Percentiles rank a stretch among this genome's conserved stretches.
These are phyloP conservation scores for Cucurbita ficifolia DNA, from an alignment of 306 rosid genomes.

Conservation along the genomic window DNA sequence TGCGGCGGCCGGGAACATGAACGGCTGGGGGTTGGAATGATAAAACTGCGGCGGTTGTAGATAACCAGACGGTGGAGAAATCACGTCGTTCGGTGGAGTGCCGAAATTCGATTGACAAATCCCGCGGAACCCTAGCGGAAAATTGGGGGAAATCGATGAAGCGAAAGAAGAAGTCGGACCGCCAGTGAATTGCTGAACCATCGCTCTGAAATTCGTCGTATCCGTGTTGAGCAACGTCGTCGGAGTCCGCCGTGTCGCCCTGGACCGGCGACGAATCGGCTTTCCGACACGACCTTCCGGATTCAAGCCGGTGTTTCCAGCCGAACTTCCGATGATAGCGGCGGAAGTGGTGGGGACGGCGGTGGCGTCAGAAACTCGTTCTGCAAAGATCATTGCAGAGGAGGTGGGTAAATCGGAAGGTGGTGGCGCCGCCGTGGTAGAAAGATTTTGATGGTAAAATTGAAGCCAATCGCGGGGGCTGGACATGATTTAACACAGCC, in stretches of 20 bases:
- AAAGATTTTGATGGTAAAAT: background rate
- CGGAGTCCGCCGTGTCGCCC: slow-evolving; percentile 10
- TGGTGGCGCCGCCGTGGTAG: background rate
- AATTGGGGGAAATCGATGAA: background rate
- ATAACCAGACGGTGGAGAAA: background rate
- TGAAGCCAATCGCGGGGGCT: background rate
- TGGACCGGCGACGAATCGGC: slow-evolving; percentile 5
- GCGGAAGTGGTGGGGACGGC: background rate
- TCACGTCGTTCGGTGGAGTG: background rate
- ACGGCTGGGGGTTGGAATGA: background rate
- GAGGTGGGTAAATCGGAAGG: background rate
- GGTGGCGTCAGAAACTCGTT: background rate
- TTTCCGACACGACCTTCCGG: background rate
- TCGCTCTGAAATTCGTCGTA: slow-evolving; percentile 11
- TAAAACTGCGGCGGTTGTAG: background rate
- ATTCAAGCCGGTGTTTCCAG: background rate
- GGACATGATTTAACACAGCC: background rate
- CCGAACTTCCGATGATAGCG: background rate
- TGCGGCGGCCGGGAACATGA: background rate
- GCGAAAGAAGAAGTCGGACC: slow-evolving; percentile 2
- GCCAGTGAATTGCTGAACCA: slow-evolving; percentile 13
- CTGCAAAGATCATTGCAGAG: background rate
- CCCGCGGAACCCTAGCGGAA: background rate
- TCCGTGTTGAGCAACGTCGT: slow-evolving; percentile 5
- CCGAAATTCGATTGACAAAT: background rate